Conservation (phyloP, 2,329 filamentous ascomycete species). For the Aurifilum marmelostoma region DNA sequence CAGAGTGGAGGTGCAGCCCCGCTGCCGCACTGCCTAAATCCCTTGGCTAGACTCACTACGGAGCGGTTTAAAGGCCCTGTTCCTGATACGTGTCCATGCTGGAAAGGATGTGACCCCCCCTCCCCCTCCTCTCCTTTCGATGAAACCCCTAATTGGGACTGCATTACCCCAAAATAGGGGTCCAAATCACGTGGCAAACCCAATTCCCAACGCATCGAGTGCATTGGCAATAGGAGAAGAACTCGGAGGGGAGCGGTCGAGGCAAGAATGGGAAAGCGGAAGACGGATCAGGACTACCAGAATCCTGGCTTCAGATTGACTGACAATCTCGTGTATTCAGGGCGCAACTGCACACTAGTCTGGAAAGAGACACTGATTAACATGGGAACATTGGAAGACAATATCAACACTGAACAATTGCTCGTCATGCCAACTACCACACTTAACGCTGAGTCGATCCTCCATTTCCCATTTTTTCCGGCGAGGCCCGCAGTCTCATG, state of each 20-base stretch:
- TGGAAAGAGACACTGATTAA: not conserved
- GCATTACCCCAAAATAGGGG: not conserved
- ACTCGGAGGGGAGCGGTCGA: not conserved
- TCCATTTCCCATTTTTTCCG: too few relatives aligned
- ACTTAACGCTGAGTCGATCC: too few relatives aligned
- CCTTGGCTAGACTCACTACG: not conserved
- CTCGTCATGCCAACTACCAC: too few relatives aligned
- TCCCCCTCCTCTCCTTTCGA: not conserved
- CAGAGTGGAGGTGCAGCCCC: not conserved
- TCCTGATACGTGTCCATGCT: slow-evolving; percentile 18
- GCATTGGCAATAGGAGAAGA: not conserved
- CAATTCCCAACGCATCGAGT: slow-evolving; percentile 14
- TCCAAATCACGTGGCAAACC: slow-evolving; percentile 24
- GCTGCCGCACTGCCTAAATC: not conserved
- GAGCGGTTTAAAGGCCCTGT: not conserved
- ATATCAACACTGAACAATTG: too few relatives aligned
- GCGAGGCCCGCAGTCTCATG: too few relatives aligned
- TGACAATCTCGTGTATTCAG: not conserved
- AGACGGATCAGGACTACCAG: too few relatives aligned
- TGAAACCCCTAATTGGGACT: not conserved
- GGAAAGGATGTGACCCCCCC: not conserved
- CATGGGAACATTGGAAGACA: too few relatives aligned
- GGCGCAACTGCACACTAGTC: not conserved
- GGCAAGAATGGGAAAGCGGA: too few relatives aligned
- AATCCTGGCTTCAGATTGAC: not conserved